Conservation (phyloP, 805 yeast genomes). For the Saccharomyces eubayanus region DNA sequence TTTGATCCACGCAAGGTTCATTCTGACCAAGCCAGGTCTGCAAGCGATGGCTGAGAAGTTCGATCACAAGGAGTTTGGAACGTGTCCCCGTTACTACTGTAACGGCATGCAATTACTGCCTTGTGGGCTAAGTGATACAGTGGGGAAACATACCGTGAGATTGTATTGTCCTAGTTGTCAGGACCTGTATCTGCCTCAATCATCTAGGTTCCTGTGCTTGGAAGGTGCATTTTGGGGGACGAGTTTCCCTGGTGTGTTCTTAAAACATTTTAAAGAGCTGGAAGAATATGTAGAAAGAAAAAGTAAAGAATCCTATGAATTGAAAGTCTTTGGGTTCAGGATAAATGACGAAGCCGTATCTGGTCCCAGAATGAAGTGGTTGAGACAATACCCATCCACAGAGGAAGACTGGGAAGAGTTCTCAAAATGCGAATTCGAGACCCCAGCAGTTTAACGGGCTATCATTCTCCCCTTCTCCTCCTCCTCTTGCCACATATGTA, state of each 20-base stretch:
- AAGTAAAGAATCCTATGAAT: constrained; percentile 46
- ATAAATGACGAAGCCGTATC: constrained; percentile 62
- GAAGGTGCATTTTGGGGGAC: constrained; percentile 98
- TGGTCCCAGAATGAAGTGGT: constrained; percentile 96
- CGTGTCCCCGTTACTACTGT: constrained; percentile 84
- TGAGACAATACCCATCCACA: constrained; percentile 66
- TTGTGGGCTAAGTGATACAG: constrained; percentile 81
- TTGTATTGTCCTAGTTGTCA: constrained; percentile 91
- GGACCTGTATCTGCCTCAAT: constrained; percentile 81
- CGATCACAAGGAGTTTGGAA: constrained; percentile 81
- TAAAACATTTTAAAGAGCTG: constrained; percentile 85
- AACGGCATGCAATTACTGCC: constrained; percentile 87
- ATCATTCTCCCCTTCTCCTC: not conserved
- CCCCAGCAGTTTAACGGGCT: constrained; percentile 33
- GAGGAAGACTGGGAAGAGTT: constrained; percentile 55
- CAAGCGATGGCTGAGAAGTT: constrained; percentile 90
- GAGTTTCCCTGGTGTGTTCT: constrained; percentile 85
- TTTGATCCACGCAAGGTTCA: constrained; percentile 85
- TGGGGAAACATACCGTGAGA: constrained; percentile 87
- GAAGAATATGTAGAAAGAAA: constrained; percentile 64
- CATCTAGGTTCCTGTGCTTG: constrained; percentile 75
- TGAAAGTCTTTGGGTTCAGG: constrained; percentile 82
- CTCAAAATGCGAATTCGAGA: constrained; percentile 52
- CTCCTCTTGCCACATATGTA: not conserved
- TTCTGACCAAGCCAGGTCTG: constrained; percentile 80